Evolutionary conservation across 768 basidiomycete genomes (phyloP), one percentile per base, ranked within the genome.

Genomic region (Boletus reticulatus): DNA sequence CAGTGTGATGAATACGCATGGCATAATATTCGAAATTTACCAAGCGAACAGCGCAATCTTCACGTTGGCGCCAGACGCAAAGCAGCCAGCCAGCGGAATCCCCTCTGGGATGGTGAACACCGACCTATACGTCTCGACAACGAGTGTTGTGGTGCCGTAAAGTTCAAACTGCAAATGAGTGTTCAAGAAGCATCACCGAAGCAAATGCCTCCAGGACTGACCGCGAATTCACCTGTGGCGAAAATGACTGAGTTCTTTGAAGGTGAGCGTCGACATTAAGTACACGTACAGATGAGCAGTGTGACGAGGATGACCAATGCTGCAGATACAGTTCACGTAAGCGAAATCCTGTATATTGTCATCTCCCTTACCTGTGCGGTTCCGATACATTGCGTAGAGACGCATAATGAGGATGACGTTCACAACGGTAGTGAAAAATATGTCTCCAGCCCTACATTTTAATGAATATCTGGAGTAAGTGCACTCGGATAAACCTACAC

Each of bases 391-490:
- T 3, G 54, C 54, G 10, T 55, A 50, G 9, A 55, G 38, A 11
- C 54, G 48, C 43, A 55, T 17, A 14, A 39, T 44, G 20, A 55
- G 54, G 29, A 55, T 50, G 6, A 43, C 12, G 17, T 55, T 55
- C 9, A 55, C 54, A 20, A 38, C 22, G n/a, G 10, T 55, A 12
- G 49, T 51, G 43, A 44, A 55, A 32, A 55, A 51, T 7, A 51
- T 51, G 10, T 55, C 43, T 29, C 54, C 54, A 20, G 19, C 49
- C 43, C 54, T 55, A 39, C 6, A 10, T 17, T 11, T 9, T 13
- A 10, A 27, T 55, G 29, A 55, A 32, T 6, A 42, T 16, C 3
- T 36, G 31, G 14, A 22, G 11, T 6, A 20, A 2, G 17, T 24
- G 31, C 27, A 2, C n/a, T 20, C 10, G 9, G 24, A 29, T 29